A percentile compares a stretch with the other conserved stretches of the same genome.
These are phyloP conservation scores for Paramecium biaurelia DNA, from an alignment of 73 alveolate genomes.

Conservation along the genomic window DNA sequence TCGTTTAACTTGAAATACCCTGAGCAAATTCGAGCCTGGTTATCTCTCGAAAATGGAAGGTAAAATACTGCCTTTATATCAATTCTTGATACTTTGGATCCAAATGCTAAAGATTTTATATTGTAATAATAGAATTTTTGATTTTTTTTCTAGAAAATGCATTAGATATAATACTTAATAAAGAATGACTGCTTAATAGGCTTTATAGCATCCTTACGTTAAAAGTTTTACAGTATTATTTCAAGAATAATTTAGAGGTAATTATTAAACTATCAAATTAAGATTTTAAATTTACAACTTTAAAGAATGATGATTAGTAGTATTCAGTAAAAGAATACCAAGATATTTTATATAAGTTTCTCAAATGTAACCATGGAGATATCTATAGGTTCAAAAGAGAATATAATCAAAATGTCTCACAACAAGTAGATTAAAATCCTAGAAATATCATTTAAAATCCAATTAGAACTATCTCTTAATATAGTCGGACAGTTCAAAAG, in stretches of 20 bases:
- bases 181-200: constrained; percentile 89
- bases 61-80: no score
- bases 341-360: not conserved
- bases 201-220: constrained; percentile 83
- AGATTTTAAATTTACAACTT: not conserved
- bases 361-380: not conserved
- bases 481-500: no score
- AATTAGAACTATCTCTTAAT: not conserved
- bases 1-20: constrained; percentile 24
- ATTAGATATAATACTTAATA: constrained; percentile 78
- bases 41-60: no score
- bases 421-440: no score
- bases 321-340: not conserved
- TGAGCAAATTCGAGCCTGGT: constrained; percentile 33
- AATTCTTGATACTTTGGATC: not conserved
- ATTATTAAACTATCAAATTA: not conserved
- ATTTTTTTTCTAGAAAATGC: constrained; percentile 71
- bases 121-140: constrained; percentile 44
- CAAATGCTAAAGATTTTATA: constrained; percentile 58
- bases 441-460: not conserved
- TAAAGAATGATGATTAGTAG: not conserved
- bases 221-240: not conserved
- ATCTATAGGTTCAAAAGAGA: not conserved
- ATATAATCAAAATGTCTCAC: no score
- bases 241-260: not conserved